phyloP scores from a whole-genome alignment of 1,139 yeast genomes.

The Scheffersomyces quercinus region DNA sequence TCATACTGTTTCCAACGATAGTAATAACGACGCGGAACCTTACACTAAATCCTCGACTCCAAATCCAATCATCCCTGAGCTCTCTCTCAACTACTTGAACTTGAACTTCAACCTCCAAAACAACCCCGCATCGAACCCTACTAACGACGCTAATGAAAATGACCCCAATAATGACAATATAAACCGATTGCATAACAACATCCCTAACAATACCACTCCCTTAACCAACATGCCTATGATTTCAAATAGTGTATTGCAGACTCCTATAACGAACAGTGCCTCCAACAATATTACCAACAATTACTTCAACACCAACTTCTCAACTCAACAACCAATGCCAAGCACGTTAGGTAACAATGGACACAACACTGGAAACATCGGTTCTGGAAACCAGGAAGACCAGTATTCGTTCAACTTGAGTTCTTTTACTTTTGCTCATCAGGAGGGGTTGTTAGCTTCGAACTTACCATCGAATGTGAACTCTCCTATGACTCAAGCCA shows the following conservation, averaged over 20 bases:
- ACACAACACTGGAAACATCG: background rate
- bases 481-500: constrained; percentile 5
- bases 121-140: constrained; percentile 1
- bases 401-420: constrained; percentile 37
- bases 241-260: constrained; percentile 19
- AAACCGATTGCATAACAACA: background rate
- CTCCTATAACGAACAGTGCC: constrained; percentile 30
- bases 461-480: constrained; percentile 3
- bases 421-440: constrained; percentile 32
- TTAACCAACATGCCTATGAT: background rate
- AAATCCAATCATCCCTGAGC: background rate
- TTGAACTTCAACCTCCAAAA: background rate
- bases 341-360: background rate
- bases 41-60: background rate
- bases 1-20: background rate
- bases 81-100: constrained; percentile 1
- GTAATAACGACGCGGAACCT: background rate
- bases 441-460: constrained; percentile 6
- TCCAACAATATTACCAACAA: constrained; percentile 38
- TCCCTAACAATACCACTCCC: background rate
- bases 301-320: constrained; percentile 31
- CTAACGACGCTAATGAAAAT: background rate
- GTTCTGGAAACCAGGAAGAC: constrained; percentile 24
- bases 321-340: constrained; percentile 11
- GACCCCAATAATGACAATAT: no score